Percentiles rank a stretch among this genome's conserved stretches.
These are phyloP conservation scores for Sugiyamaella pinicola DNA, from an alignment of 1,139 yeast species.

Conservation along the genomic window DNA sequence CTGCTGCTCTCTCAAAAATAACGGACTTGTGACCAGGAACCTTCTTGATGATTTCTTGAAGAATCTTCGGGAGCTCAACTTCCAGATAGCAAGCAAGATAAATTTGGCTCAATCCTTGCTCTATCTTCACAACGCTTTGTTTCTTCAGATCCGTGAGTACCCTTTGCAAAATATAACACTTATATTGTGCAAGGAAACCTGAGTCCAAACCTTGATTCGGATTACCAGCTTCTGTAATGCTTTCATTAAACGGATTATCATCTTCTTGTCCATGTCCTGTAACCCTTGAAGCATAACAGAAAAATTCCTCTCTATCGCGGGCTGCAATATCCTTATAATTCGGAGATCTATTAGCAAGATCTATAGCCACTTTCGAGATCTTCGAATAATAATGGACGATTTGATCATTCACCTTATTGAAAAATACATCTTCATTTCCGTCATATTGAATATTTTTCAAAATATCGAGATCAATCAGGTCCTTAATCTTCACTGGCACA, in stretches of 20 bases:
- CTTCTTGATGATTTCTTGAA: not conserved
- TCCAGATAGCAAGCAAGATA: constrained; percentile 1
- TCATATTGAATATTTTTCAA: not conserved
- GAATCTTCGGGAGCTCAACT: not conserved
- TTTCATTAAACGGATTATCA: not conserved
- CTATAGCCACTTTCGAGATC: not conserved
- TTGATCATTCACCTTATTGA: not conserved
- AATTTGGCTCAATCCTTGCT: not conserved
- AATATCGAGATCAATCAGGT: not conserved
- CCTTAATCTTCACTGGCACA: not conserved
- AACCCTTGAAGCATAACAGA: not conserved
- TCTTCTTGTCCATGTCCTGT: not conserved
- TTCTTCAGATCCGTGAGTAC: not conserved
- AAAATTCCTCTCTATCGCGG: not conserved
- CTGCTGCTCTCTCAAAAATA: not conserved
- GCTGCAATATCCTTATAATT: not conserved
- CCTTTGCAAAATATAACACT: not conserved
- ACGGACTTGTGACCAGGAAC: not conserved
- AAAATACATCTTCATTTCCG: constrained; percentile 1
- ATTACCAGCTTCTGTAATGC: not conserved
- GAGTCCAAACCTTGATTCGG: not conserved
- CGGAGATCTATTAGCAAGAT: not conserved
- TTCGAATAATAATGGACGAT: not conserved
- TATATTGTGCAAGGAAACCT: not conserved
- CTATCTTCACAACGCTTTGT: not conserved